A percentile compares a stretch with the other conserved stretches of the same genome.
These are phyloP conservation scores for Coemansia sp. DNA, from an alignment of 192 early-diverging fungal genomes.

Conservation along the genomic window DNA sequence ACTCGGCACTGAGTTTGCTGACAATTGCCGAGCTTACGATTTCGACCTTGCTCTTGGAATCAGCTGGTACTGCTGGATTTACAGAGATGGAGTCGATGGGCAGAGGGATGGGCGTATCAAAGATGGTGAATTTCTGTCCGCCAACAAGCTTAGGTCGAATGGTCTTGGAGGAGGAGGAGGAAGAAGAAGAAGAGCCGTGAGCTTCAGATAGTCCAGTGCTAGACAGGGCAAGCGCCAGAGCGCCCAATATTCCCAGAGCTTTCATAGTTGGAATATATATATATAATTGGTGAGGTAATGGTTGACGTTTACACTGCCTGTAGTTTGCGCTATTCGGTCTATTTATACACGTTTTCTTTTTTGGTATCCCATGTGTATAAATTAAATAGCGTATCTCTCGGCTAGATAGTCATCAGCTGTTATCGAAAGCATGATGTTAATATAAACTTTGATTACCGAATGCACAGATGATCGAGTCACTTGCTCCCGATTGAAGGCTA, in stretches of 20 bases:
- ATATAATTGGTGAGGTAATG: neutral
- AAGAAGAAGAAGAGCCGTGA: neutral
- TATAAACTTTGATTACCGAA: neutral
- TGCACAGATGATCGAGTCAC: neutral
- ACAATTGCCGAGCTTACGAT: constrained; percentile 14
- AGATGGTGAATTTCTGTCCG: neutral
- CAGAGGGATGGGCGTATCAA: constrained; percentile 1
- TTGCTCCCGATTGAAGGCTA: neutral
- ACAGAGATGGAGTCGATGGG: neutral
- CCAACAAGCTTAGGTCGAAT: neutral
- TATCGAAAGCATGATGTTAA: neutral
- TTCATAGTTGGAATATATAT: constrained; percentile 14
- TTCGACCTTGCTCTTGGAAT: neutral
- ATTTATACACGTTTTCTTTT: neutral
- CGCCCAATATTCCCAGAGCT: constrained; percentile 12
- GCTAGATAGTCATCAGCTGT: neutral
- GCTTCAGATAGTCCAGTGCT: neutral
- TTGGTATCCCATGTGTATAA: neutral
- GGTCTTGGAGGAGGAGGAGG: neutral
- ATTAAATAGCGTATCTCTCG: neutral
- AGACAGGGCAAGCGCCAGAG: neutral
- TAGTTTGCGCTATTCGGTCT: neutral
- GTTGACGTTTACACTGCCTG: neutral
- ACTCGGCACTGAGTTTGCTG: constrained; percentile 7
- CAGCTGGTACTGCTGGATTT: neutral